Evolutionary conservation across 352 stramenopile genomes (phyloP), one percentile per base, ranked within the genome.

Genomic region (Phytophthora lateralis): DNA sequence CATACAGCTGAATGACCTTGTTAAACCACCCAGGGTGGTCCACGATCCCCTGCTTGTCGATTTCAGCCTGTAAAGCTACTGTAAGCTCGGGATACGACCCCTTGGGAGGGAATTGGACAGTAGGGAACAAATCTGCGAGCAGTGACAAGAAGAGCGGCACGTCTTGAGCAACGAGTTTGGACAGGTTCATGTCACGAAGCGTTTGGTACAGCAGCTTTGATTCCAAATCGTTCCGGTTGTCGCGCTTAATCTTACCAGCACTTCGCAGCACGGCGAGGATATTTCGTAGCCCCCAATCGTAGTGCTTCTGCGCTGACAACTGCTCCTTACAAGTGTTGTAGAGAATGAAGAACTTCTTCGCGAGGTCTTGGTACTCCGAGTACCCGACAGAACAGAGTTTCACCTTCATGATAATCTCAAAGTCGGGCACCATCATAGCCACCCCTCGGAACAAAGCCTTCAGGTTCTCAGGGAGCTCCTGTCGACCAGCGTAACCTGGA

Each of bases 381-480:
- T 98, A 99, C 0, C 91, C 91, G 4, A 97, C 91, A 0, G 91
- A 96, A 78, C 90, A 97, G 0, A 98, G 61, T 38, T 97, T 97
- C 11, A 99, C 96, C 72, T 99, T 98, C 85, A 98, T 97, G 52
- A 98, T 98, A 59, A 97, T 97, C 74, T 97, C 88, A 53, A 92
- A 91, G 59, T 97, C 90, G 0, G 90, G 90, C 12, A 97, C 90
- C 90, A 97, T 97, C 90, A 97, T 97, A 4, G 90, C 87, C 8
- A 96, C 89, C 29, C 85, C 82, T 44, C 90, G 80, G 62, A 97
- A 97, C 6, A 97, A 76, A 9, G 95, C 96, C 72, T 99, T 99
- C 8, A 99, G 80, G 66, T 99, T 99, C 73, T 99, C 97, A 6
- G 97, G 97, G 2, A 99, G 75, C 66, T 99, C 97, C 67, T 99